phyloP scores from a whole-genome alignment of 2,329 filamentous ascomycete genomes.

The Zasmidium citrigriseum region DNA sequence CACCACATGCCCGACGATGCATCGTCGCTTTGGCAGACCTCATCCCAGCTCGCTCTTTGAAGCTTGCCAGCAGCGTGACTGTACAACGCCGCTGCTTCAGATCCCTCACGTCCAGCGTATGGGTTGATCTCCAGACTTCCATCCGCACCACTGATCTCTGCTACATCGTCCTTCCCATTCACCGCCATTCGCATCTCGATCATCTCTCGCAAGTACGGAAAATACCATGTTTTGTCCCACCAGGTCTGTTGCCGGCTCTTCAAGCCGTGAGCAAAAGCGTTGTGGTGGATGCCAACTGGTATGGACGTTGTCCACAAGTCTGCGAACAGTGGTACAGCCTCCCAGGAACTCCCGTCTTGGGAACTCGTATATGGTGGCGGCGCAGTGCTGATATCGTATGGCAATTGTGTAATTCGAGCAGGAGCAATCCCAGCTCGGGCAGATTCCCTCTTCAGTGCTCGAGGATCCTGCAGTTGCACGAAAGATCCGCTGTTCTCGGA shows the following conservation, averaged over 20 bases:
- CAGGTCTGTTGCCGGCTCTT: slow-evolving; percentile 11
- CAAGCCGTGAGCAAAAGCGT: slow-evolving; percentile 7
- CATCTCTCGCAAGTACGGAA: neutral
- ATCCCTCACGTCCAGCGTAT: neutral
- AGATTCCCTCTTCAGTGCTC: neutral
- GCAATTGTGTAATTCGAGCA: neutral
- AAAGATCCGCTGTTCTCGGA: slow-evolving; percentile 10
- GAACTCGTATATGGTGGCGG: neutral
- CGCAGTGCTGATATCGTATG: too few species aligned
- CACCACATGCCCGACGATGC: too few species aligned
- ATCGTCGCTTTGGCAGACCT: neutral
- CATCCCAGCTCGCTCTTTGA: neutral
- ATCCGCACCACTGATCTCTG: neutral
- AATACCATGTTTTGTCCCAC: slow-evolving; percentile 3
- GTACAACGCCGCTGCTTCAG: neutral
- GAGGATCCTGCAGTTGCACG: neutral
- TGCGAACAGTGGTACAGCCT: slow-evolving; percentile 3
- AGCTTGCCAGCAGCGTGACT: neutral
- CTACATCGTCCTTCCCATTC: neutral
- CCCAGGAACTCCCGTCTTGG: neutral
- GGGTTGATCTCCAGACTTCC: neutral
- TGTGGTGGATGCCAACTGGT: slow-evolving; percentile 13
- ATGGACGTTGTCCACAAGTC: slow-evolving; percentile 13
- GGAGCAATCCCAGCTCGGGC: neutral
- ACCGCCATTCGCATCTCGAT: neutral